These are phyloP conservation scores for Geosmithia flava DNA, from an alignment of 2,329 filamentous ascomycete genomes.

Conservation along the genomic window DNA sequence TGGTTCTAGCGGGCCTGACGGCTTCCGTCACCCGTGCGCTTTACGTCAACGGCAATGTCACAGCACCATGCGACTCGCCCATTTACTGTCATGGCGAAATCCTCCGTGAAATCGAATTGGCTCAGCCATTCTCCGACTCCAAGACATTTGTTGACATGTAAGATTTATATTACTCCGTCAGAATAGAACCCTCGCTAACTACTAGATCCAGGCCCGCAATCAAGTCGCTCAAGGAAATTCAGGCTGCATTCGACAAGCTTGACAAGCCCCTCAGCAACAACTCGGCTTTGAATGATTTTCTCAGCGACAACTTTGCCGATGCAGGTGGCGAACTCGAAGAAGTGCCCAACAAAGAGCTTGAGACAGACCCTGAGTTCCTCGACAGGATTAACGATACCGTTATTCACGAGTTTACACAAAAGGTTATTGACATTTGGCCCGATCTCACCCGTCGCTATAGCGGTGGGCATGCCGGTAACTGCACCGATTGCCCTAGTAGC, in stretches of 20 bases:
- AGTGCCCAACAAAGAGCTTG: slow-evolving; percentile 36
- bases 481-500: slow-evolving; percentile 48
- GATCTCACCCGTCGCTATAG: slow-evolving; percentile 50
- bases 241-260: slow-evolving; percentile 47
- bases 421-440: slow-evolving; percentile 60
- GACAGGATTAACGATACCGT: slow-evolving; percentile 42
- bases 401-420: slow-evolving; percentile 45
- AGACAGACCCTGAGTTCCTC: slow-evolving; percentile 46
- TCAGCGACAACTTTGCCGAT: slow-evolving; percentile 49
- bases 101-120: slow-evolving; percentile 48
- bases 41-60: slow-evolving; percentile 46
- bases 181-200: background rate
- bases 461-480: slow-evolving; percentile 31
- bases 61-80: slow-evolving; percentile 54
- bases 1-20: slow-evolving; percentile 8
- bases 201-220: slow-evolving; percentile 38
- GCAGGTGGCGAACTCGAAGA: slow-evolving; percentile 50
- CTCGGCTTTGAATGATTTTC: slow-evolving; percentile 46
- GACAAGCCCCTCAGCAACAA: slow-evolving; percentile 50
- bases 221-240: slow-evolving; percentile 44
- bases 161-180: slow-evolving; percentile 9
- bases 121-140: slow-evolving; percentile 51
- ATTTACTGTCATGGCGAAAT: slow-evolving; percentile 57
- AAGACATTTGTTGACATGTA: slow-evolving; percentile 63
- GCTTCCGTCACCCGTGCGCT: slow-evolving; percentile 26